Base-by-base conservation (phyloP, 495 filamentous ascomycete species). In the Xylaria cubensis region DNA sequence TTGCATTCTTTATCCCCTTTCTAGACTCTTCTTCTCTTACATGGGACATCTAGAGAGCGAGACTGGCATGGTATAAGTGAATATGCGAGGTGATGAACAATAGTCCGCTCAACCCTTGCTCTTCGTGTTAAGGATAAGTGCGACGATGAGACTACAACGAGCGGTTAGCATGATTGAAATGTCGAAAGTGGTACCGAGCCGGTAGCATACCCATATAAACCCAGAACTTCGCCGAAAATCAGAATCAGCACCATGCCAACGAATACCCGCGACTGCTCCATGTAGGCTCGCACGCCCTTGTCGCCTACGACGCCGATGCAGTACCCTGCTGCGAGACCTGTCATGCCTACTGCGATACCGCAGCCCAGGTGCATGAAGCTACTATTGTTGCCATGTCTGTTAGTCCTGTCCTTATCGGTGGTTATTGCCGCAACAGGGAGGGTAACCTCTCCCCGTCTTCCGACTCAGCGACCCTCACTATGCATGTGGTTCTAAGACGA, bases 221-320 rank as follows among this genome's bases (percentile, higher is more conserved):
- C 96, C 74, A 99, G 82, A 26, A 99, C 96, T 86, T 99, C 96
- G 62, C 93, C 95, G 79, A 99, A 99, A 89, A 99, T 99, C 74
- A 99, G 87, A 72, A 99, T 98, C 76, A 99, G 81, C 70, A 99
- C 95, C 96, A 98, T 97, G 81, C 96, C 96, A 46, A 99, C 96
- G 76, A 97, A 99, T 56, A 99, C 90, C 65, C 95, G 90, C 26
- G 92, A 95, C 82, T 99, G 96, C 74, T 91, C 89, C 95, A 99
- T 97, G 82, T 97, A 99, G 62, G 94, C 89, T 72, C 96, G 88
- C 62, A 97, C 94, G 50, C 96, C 96, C 81, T 90, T 91, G 84
- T 99, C 97, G 74, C 96, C 96, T 17, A 98, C 96, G 69, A 97
- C 87, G 44, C 96, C 96, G 78, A 99, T 98, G 24, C 94, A 91